phyloP scores from a whole-genome alignment of 1,139 yeast genomes.

The Williopsis jadinii region DNA sequence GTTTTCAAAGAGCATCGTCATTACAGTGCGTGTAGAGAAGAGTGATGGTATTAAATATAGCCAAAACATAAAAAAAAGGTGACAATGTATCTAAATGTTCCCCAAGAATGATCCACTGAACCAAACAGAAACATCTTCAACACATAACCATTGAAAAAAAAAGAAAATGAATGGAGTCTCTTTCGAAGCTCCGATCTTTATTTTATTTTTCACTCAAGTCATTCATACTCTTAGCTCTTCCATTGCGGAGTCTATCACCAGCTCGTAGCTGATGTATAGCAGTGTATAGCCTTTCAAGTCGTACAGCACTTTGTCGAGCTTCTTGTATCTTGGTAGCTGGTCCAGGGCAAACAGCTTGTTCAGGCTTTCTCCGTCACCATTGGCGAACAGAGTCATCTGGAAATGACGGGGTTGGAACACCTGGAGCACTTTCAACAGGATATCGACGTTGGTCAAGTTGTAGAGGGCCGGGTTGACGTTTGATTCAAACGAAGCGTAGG shows the following conservation, averaged over 20 bases:
- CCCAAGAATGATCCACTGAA: background rate
- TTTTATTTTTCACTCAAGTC: background rate
- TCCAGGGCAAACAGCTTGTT: conserved; percentile 29
- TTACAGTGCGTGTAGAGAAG: background rate
- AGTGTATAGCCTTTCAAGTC: conserved; percentile 56
- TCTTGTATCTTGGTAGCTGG: conserved; percentile 46
- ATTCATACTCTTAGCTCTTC: background rate
- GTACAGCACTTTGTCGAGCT: conserved; percentile 62
- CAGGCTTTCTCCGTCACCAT: conserved; percentile 29
- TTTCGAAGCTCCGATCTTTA: background rate
- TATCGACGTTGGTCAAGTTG: conserved; percentile 41
- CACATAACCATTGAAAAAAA: conserved; percentile 1
- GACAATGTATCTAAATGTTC: background rate
- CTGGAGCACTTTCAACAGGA: conserved; percentile 49
- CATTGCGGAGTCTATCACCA: conserved; percentile 15
- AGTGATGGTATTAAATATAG: background rate
- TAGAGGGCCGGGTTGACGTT: conserved; percentile 51
- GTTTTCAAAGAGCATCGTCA: conserved; percentile 1
- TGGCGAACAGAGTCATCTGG: conserved; percentile 54
- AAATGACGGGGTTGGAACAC: conserved; percentile 75
- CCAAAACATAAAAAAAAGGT: conserved; percentile 4
- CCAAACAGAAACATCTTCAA: background rate
- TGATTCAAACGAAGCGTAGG: conserved; percentile 93
- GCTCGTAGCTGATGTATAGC: conserved; percentile 30
- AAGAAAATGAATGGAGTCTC: conserved; percentile 1